Evolutionary conservation across 2,329 filamentous ascomycete genomes (phyloP).

Genomic region (Cladobotryum mycophilum): DNA sequence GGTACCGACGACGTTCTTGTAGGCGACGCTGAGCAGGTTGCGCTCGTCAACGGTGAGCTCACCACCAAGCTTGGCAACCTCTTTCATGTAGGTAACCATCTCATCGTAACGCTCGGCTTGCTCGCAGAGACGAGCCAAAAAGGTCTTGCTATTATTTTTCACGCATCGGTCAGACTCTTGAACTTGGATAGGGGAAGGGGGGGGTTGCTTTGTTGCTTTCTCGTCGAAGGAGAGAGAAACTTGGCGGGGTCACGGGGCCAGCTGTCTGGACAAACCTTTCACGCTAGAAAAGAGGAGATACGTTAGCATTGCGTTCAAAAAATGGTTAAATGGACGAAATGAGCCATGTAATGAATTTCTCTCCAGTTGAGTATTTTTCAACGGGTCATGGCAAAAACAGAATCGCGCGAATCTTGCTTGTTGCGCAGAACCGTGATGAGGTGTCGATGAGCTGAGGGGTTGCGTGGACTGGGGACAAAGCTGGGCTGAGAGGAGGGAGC

Average conservation of each 20-base stretch:
- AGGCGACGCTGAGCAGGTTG: constrained; percentile 96
- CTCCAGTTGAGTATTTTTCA: too few species aligned
- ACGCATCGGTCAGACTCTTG: constrained; percentile 6
- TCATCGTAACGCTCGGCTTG: constrained; percentile 99
- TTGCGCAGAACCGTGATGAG: constrained; percentile 9
- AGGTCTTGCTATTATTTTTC: constrained; percentile 74
- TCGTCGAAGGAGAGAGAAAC: constrained; percentile 2
- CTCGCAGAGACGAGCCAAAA: constrained; percentile 99
- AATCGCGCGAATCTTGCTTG: constrained; percentile 1
- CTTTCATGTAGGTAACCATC: constrained; percentile 99
- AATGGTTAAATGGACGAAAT: not conserved
- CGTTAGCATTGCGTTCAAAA: constrained; percentile 26
- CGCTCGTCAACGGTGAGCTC: constrained; percentile 94
- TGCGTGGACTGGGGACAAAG: constrained; percentile 17
- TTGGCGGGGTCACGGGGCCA: constrained; percentile 12
- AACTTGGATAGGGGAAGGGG: constrained; percentile 11
- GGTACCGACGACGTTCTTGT: constrained; percentile 99
- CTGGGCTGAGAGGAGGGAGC: constrained; percentile 15
- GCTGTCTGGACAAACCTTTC: constrained; percentile 52
- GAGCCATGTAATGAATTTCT: not conserved
- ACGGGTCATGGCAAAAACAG: not conserved
- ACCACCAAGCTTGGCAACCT: constrained; percentile 82
- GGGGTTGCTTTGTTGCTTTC: constrained; percentile 9
- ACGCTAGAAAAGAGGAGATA: constrained; percentile 45
- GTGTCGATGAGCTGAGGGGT: constrained; percentile 20